A percentile compares a stretch with the other conserved stretches of the same genome.
Evolutionary conservation across 2,329 filamentous ascomycete genomes (phyloP).

Genomic region (Exophiala aquamarina): DNA sequence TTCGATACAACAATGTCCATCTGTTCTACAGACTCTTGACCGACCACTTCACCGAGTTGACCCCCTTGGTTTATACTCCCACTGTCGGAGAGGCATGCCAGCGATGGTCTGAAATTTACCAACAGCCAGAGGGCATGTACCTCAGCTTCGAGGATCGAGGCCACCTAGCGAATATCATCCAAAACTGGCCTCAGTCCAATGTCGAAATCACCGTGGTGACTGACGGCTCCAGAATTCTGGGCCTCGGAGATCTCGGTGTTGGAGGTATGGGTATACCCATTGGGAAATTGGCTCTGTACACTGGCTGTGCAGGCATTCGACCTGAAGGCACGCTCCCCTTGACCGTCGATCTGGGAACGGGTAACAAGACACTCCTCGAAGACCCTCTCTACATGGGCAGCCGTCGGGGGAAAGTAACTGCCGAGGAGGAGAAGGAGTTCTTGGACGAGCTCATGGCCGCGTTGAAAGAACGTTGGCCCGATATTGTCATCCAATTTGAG

Average conservation of each 20-base stretch:
- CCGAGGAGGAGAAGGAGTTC: slow-evolving; percentile 81
- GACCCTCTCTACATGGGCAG: slow-evolving; percentile 91
- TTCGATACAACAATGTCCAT: slow-evolving; percentile 53
- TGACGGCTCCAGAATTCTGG: slow-evolving; percentile 87
- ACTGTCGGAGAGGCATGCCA: slow-evolving; percentile 88
- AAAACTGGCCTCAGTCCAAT: slow-evolving; percentile 86
- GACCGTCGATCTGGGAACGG: slow-evolving; percentile 63
- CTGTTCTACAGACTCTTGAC: slow-evolving; percentile 53
- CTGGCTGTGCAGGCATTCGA: slow-evolving; percentile 89
- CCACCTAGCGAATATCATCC: slow-evolving; percentile 81
- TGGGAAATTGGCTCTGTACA: slow-evolving; percentile 94
- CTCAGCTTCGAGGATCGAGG: slow-evolving; percentile 93
- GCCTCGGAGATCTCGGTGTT: slow-evolving; percentile 90
- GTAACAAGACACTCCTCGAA: slow-evolving; percentile 65
- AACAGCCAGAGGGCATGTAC: slow-evolving; percentile 88
- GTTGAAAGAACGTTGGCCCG: slow-evolving; percentile 72
- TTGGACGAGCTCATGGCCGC: slow-evolving; percentile 98
- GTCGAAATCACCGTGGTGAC: slow-evolving; percentile 97
- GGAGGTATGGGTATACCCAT: slow-evolving; percentile 98
- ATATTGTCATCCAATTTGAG: slow-evolving; percentile 85
- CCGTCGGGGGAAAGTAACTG: slow-evolving; percentile 74
- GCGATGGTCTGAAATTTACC: slow-evolving; percentile 94
- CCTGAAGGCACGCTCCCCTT: slow-evolving; percentile 67
- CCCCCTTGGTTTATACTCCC: slow-evolving; percentile 52
- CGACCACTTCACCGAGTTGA: slow-evolving; percentile 49